Percentiles rank a stretch among this genome's conserved stretches.
These are phyloP conservation scores for Sarocladium strictum DNA, from an alignment of 2,329 filamentous ascomycete species.

Conservation along the genomic window DNA sequence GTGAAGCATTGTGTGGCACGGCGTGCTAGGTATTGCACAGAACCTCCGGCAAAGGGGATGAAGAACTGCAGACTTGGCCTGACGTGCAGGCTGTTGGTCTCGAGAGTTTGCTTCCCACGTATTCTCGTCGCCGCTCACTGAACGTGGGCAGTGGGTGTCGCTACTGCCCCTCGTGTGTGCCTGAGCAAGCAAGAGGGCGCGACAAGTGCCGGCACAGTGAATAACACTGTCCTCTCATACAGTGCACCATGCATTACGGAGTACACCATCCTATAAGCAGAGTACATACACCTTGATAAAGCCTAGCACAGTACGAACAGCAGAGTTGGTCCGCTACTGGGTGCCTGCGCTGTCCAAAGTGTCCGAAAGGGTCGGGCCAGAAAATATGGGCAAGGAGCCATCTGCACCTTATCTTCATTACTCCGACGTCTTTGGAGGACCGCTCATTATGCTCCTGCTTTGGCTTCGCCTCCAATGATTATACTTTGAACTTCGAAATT, in stretches of 20 bases:
- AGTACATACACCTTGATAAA: too few species aligned
- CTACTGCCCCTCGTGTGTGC: not conserved
- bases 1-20: not conserved
- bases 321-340: not conserved
- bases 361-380: not conserved
- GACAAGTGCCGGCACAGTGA: not conserved
- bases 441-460: not conserved
- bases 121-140: not conserved
- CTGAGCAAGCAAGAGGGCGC: not conserved
- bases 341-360: not conserved
- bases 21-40: not conserved
- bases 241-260: not conserved
- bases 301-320: too few species aligned
- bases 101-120: too few species aligned
- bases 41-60: not conserved
- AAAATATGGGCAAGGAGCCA: not conserved
- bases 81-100: not conserved
- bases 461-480: not conserved
- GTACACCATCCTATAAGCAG: not conserved
- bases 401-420: constrained; percentile 1
- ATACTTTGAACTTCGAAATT: too few species aligned
- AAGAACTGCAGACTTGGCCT: not conserved
- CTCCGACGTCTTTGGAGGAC: not conserved
- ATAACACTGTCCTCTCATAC: not conserved
- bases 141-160: not conserved